Evolutionary conservation across 1,139 yeast genomes (phyloP).

Genomic region (Diutina catenulata): DNA sequence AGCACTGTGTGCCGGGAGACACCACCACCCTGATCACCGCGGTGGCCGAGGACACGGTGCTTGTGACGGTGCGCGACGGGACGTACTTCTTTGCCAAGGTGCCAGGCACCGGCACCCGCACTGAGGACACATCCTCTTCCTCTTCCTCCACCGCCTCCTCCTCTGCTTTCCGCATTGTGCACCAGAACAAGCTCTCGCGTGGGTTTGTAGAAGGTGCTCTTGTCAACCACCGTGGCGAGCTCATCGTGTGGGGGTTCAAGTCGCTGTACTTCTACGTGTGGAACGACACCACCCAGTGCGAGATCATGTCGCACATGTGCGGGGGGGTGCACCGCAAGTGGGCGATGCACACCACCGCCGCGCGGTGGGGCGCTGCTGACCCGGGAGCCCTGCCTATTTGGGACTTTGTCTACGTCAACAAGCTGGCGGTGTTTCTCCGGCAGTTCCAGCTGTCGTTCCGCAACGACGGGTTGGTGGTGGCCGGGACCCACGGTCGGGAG

Average conservation of each 20-base stretch:
- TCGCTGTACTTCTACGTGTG: conserved; percentile 70
- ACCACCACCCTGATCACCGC: conserved; percentile 49
- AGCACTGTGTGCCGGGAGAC: conserved; percentile 55
- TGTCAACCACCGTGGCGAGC: conserved; percentile 18
- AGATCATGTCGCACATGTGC: conserved; percentile 60
- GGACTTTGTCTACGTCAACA: conserved; percentile 44
- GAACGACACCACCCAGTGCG: conserved; percentile 72
- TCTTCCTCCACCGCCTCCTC: no score
- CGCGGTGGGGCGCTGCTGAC: conserved; percentile 12
- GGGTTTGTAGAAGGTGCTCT: conserved; percentile 76
- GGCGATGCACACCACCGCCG: conserved; percentile 14
- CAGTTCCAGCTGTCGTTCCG: neutral
- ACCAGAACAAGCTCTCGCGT: conserved; percentile 52
- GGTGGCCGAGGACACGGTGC: conserved; percentile 15
- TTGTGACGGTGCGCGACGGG: conserved; percentile 55
- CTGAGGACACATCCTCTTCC: no score
- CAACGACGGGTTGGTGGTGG: conserved; percentile 19
- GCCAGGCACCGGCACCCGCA: conserved; percentile 13
- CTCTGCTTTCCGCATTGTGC: conserved; percentile 25
- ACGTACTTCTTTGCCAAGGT: conserved; percentile 30
- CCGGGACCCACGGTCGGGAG: conserved; percentile 88
- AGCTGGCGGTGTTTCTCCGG: conserved; percentile 14
- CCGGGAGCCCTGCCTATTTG: conserved; percentile 9
- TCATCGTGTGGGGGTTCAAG: conserved; percentile 69
- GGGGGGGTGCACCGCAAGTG: conserved; percentile 91